Evolutionary conservation across 208 protist species (phyloP).

Genomic region (Leishmania lainsoni): DNA sequence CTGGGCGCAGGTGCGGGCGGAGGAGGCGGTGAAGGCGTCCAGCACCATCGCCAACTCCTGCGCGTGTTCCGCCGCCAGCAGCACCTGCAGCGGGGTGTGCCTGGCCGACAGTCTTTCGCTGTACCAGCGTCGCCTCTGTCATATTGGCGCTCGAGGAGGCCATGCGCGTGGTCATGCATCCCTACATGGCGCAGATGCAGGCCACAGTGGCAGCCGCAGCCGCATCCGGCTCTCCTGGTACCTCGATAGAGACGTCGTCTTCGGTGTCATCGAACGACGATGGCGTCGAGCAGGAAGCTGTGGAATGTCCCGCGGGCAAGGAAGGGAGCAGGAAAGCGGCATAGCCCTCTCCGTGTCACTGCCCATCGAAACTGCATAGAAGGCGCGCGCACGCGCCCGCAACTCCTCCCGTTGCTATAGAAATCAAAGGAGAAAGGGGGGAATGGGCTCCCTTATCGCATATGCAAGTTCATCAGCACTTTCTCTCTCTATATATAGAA

Average conservation of each 20-base stretch:
- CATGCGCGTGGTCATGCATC: slow-evolving; percentile 24
- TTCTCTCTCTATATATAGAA: no score
- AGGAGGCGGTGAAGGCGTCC: slow-evolving; percentile 35
- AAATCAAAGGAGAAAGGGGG: not conserved
- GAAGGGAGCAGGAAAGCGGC: not conserved
- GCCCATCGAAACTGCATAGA: not conserved
- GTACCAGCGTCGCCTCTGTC: slow-evolving; percentile 3
- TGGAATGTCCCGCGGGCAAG: not conserved
- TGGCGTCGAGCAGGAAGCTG: not conserved
- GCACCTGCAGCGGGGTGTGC: slow-evolving; percentile 14
- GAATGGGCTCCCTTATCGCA: not conserved
- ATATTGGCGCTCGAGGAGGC: slow-evolving; percentile 27
- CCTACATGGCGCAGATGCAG: slow-evolving; percentile 32
- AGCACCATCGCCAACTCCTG: slow-evolving; percentile 34
- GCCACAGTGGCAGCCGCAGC: not conserved
- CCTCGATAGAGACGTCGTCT: not conserved
- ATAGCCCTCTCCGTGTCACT: not conserved
- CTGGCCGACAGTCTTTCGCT: not conserved
- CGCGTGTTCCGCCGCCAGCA: slow-evolving; percentile 34
- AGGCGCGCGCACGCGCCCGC: not conserved
- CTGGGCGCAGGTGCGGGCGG: slow-evolving; percentile 27
- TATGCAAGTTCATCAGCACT: no score
- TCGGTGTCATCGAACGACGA: not conserved
- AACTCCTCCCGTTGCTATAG: not conserved
- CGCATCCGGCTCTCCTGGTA: not conserved